Evolutionary conservation across 257 asterid species (phyloP), one percentile per base, ranked within the genome.

Genomic region (Petunia axillaris): DNA sequence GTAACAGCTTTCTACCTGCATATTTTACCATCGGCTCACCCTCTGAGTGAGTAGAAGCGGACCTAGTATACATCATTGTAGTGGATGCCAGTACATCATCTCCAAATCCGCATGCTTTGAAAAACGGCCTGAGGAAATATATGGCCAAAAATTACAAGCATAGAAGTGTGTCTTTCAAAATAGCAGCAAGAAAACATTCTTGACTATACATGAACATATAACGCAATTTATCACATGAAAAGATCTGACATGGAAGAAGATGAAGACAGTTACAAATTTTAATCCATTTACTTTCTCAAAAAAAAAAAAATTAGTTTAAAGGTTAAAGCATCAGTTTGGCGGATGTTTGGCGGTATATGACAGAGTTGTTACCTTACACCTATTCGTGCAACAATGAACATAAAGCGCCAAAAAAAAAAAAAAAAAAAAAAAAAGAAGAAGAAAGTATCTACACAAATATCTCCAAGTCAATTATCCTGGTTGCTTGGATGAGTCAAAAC

Each of bases 41-140:
- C 52, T 64, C 41, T 41, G 87, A 78, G 75, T 35, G 15, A 58
- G 74, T 75, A 25, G 89, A 81, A 70, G 84, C 37, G 7, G 89
- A 82, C 67, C 86, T 79, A 0, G 93, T 62, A 84, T 92, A 94
- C 94, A 91, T 89, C 98, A 93, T 95, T 16, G 98, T 92, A 4
- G 94, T 93, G 81, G 98, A 90, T 83, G 83, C 91, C 10, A 90
- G 83, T 78, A 83, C 81, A 83, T 94, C 95, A 15, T 89, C 92
- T 74, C 92, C 98, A 74, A 93, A 96, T 80, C 97, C 99, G 75
- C 98, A 95, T 36, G 89, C 92, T 79, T 75, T 77, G 10, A 91
- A 89, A 79, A 96, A 90, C 2, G 40, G 80, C 89, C 98, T 92
- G 90, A 68, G 55, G 75, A 53, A 78, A 60, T 16, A 68, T 38